Percentiles rank a stretch among this genome's conserved stretches.
These are phyloP conservation scores for Mollisia scopiformis DNA, from an alignment of 2,329 filamentous ascomycete genomes.

Conservation along the genomic window DNA sequence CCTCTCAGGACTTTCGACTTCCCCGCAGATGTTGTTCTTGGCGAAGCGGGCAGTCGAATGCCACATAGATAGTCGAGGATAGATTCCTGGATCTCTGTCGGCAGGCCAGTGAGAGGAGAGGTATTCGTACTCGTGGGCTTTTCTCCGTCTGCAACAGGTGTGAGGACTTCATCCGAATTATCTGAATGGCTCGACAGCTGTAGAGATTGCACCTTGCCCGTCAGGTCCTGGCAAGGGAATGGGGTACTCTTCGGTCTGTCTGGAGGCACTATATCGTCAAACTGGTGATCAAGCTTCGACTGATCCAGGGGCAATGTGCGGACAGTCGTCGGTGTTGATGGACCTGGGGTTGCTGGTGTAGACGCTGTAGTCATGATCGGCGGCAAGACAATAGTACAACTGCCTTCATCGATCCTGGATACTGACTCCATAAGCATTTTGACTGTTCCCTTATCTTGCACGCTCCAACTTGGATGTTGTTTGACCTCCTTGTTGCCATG, in stretches of 20 bases:
- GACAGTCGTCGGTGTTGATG: constrained; percentile 36
- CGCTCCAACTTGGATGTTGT: constrained; percentile 1
- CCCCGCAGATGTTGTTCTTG: constrained; percentile 59
- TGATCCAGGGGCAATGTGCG: constrained; percentile 28
- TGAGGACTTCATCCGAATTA: constrained; percentile 7
- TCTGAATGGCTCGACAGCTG: constrained; percentile 22
- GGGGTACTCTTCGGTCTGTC: constrained; percentile 37
- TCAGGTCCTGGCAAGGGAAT: constrained; percentile 35
- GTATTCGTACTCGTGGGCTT: background rate
- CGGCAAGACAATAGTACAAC: constrained; percentile 19
- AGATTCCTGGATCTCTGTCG: constrained; percentile 72
- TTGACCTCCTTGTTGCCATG: background rate
- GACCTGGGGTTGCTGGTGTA: constrained; percentile 35
- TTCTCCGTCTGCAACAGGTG: background rate
- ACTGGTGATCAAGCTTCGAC: constrained; percentile 27
- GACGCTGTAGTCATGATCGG: constrained; percentile 35
- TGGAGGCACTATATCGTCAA: constrained; percentile 32
- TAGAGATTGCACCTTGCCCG: constrained; percentile 28
- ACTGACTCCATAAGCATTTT: constrained; percentile 7
- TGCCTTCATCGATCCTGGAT: constrained; percentile 25
- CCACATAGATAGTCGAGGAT: constrained; percentile 74
- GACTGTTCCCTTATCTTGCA: background rate
- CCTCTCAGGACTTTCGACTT: constrained; percentile 54
- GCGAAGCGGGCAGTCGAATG: constrained; percentile 62
- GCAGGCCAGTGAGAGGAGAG: constrained; percentile 48